Evolutionary conservation across 2,329 filamentous ascomycete genomes (phyloP).

Genomic region (Epichloe brachyelytri): DNA sequence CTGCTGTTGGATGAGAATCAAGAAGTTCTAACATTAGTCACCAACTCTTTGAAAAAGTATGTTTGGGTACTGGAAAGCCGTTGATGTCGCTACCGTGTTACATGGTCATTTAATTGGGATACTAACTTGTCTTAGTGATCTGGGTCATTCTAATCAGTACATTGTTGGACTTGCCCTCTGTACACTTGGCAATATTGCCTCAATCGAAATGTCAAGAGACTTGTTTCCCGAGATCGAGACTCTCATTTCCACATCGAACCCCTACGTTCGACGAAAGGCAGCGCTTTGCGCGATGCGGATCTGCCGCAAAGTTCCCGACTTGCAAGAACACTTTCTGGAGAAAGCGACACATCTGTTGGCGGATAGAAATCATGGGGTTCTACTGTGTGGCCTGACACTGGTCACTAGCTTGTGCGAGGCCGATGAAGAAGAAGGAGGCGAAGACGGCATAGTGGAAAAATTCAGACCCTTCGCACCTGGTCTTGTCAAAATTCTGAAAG

Average conservation of each 20-base stretch:
- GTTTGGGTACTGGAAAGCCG: conserved; percentile 11
- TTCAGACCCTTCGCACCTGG: conserved; percentile 78
- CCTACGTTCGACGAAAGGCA: conserved; percentile 95
- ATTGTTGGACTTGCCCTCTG: conserved; percentile 93
- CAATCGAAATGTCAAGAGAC: conserved; percentile 95
- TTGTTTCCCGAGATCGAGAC: conserved; percentile 92
- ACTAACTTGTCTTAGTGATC: conserved; percentile 48
- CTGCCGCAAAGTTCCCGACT: conserved; percentile 91
- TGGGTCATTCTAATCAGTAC: conserved; percentile 96
- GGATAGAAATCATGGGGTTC: conserved; percentile 89
- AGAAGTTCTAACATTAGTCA: conserved; percentile 91
- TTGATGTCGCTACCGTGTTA: not conserved
- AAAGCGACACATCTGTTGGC: conserved; percentile 80
- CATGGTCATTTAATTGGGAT: not conserved
- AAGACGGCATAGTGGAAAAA: conserved; percentile 78
- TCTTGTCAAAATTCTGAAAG: conserved; percentile 82
- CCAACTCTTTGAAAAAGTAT: conserved; percentile 95
- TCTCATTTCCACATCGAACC: conserved; percentile 83
- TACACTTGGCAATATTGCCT: conserved; percentile 94
- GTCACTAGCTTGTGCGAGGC: conserved; percentile 89
- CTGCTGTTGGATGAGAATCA: conserved; percentile 94
- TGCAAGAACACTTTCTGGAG: conserved; percentile 94
- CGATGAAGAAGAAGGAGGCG: conserved; percentile 83
- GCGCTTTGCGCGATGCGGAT: conserved; percentile 98
- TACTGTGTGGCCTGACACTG: conserved; percentile 83